Conservation (phyloP, 2,329 filamentous ascomycete species). For the Botryotinia convoluta region DNA sequence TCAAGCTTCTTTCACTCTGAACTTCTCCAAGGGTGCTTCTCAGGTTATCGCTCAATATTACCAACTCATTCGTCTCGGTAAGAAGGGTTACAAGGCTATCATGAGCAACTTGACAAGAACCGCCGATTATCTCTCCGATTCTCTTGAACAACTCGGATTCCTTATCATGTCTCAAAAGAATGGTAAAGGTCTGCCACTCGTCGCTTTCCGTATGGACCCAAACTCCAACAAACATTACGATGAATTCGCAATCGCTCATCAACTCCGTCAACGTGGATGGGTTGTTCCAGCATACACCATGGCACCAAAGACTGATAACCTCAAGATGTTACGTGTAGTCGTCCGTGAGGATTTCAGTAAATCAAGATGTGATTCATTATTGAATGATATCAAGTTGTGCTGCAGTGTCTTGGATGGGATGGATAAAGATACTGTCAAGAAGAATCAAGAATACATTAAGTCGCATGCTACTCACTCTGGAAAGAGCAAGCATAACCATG, state of each 20-base stretch:
- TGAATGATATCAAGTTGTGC: slow-evolving; percentile 77
- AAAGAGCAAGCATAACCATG: slow-evolving; percentile 49
- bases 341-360: slow-evolving; percentile 90
- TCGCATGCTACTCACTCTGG: slow-evolving; percentile 52
- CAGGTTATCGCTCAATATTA: slow-evolving; percentile 98
- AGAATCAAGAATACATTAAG: slow-evolving; percentile 64
- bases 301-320: slow-evolving; percentile 65
- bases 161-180: slow-evolving; percentile 79
- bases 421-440: slow-evolving; percentile 68
- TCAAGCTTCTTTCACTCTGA: slow-evolving; percentile 92
- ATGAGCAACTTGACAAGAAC: slow-evolving; percentile 92
- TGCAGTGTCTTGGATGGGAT: slow-evolving; percentile 68
- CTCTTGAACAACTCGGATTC: slow-evolving; percentile 74
- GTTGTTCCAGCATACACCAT: slow-evolving; percentile 96
- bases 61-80: slow-evolving; percentile 91
- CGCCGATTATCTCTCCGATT: slow-evolving; percentile 78
- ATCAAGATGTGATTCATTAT: slow-evolving; percentile 73
- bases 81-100: slow-evolving; percentile 86
- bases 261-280: slow-evolving; percentile 84
- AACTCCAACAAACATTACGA: slow-evolving; percentile 59
- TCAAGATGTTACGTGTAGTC: slow-evolving; percentile 91
- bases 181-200: slow-evolving; percentile 80
- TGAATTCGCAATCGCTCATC: slow-evolving; percentile 78
- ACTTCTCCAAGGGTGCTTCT: slow-evolving; percentile 93
- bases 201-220: slow-evolving; percentile 76